Base-by-base conservation (phyloP, 768 basidiomycete genomes). In the Boletus pseudopeckii region DNA sequence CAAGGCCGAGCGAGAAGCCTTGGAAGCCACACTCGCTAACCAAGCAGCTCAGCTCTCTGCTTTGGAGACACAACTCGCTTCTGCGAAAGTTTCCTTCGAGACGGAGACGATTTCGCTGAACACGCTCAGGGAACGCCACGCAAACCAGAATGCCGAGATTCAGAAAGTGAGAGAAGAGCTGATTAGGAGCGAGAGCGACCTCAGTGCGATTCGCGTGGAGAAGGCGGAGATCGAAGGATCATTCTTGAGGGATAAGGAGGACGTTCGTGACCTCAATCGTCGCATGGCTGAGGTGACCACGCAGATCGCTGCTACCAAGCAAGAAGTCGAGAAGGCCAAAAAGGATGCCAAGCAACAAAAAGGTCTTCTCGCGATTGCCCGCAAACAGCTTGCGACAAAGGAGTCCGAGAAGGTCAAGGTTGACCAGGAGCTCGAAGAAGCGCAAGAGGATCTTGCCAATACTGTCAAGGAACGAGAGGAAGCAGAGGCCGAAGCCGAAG, bases 331-430 rank as follows among this genome's bases (percentile, higher is more conserved):
- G 70, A 94, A 90, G 74, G 69, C 81, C 38, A 94, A 85, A 76
- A 98, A 91, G 72, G 95, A 98, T 48, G 92, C 90, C 2, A 88
- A 96, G 69, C 92, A 97, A 66, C 95, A 98, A 75, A 98, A 92
- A 69, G 97, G 97, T 10, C 77, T 96, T 58, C 78, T 96, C 22
- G 94, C 94, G 5, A 96, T 98, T 67, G 90, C 92, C 6, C 88
- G 87, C 75, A 98, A 99, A 70, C 97, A 98, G 74, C 75, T 98
- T 26, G 81, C 80, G 24, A 83, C 88, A 5, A 88, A 91, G 57
- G 96, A 98, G 68, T 75, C 79, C 0, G 90, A 91, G 62, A 82
- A 80, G 52, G 81, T 79, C 14, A 89, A 83, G 68, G 76, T 75
- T 10, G 81, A 86, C 61, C 83, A 83, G 64, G 92, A 94, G 60